A percentile compares a stretch with the other conserved stretches of the same genome.
Evolutionary conservation across 2,329 filamentous ascomycete genomes (phyloP).

Genomic region (Neonectria neomacrospora): DNA sequence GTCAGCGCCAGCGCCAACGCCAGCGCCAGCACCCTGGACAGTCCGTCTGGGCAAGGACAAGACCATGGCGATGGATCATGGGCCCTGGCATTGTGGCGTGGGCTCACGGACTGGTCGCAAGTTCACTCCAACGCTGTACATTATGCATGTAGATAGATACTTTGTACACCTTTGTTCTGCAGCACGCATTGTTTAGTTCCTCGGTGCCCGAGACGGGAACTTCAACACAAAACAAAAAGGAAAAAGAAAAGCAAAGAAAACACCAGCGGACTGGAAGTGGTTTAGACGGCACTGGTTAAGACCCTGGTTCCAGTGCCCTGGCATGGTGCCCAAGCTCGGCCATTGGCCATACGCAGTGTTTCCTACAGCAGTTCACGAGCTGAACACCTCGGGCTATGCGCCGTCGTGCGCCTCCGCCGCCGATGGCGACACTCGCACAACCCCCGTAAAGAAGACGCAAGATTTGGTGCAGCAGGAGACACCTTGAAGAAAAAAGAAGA

Average conservation of each 20-base stretch:
- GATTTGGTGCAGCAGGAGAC: not conserved
- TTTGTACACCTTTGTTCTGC: not conserved
- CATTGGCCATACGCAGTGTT: not conserved
- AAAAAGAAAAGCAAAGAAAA: not conserved
- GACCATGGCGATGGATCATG: constrained; percentile 1
- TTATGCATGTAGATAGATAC: not conserved
- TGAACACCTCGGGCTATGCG: constrained; percentile 14
- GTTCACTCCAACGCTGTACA: not conserved
- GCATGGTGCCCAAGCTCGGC: constrained; percentile 7
- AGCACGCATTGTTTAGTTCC: not conserved
- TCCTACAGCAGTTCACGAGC: constrained; percentile 1
- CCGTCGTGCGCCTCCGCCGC: constrained; percentile 9
- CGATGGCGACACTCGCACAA: constrained; percentile 36
- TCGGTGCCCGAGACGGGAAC: not conserved
- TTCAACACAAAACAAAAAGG: not conserved
- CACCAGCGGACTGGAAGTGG: not conserved
- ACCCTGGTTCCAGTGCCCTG: constrained; percentile 17
- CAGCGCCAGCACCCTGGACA: constrained; percentile 10
- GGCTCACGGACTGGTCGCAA: not conserved
- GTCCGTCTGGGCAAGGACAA: not conserved
- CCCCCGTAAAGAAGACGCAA: not conserved
- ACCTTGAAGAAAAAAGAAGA: constrained; percentile 7
- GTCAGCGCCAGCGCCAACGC: constrained; percentile 10
- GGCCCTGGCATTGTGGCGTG: constrained; percentile 13
- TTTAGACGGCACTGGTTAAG: not conserved